Percentiles rank a stretch among this genome's conserved stretches.
Conservation (phyloP, 768 basidiomycete species). For the Termitomyces sp. region DNA sequence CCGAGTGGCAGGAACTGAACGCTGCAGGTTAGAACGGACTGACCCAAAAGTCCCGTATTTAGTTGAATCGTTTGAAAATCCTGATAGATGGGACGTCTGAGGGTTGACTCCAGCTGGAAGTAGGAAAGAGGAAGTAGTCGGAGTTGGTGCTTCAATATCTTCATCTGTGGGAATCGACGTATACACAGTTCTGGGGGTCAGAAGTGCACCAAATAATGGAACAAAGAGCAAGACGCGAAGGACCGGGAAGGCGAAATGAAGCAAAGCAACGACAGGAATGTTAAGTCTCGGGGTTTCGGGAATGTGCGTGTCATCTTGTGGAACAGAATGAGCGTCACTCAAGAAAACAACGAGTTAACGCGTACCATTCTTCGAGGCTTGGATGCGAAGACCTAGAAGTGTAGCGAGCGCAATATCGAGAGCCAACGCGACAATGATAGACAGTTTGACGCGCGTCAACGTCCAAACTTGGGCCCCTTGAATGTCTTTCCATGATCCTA, state of each 20-base stretch:
- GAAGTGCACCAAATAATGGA: constrained; percentile 54
- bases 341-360: constrained; percentile 5
- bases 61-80: constrained; percentile 32
- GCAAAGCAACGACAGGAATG: constrained; percentile 23
- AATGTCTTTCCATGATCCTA: constrained; percentile 78
- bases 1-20: constrained; percentile 51
- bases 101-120: constrained; percentile 43
- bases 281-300: constrained; percentile 23
- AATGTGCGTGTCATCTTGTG: constrained; percentile 18
- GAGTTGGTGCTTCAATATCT: constrained; percentile 29
- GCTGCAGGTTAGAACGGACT: constrained; percentile 40
- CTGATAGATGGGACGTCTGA: constrained; percentile 38
- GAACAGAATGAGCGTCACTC: constrained; percentile 10
- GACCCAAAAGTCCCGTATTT: constrained; percentile 77
- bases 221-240: constrained; percentile 61
- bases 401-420: constrained; percentile 58
- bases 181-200: constrained; percentile 63
- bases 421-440: constrained; percentile 45
- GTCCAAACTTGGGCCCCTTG: constrained; percentile 67
- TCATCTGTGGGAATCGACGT: constrained; percentile 40
- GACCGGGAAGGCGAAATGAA: constrained; percentile 47
- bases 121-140: constrained; percentile 48
- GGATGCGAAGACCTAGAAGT: constrained; percentile 40
- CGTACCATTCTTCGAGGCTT: constrained; percentile 27
- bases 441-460: constrained; percentile 47